Evolutionary conservation across 139 green algal genomes (phyloP), one percentile per base, ranked within the genome.

Genomic region (Chlamydomonas asymmetrica): DNA sequence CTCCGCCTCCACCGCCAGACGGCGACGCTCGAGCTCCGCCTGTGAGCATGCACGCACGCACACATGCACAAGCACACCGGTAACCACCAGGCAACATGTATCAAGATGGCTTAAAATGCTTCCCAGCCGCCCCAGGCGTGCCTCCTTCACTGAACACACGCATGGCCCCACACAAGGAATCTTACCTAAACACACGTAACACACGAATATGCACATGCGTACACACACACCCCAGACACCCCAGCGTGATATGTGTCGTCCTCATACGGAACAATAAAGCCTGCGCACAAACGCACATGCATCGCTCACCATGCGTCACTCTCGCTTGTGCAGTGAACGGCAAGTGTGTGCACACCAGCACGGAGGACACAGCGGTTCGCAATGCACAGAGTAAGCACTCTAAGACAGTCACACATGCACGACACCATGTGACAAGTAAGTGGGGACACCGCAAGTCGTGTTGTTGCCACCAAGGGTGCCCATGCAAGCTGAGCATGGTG

Each of bases 11-110:
- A 60, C 40, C 43, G 56, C 70, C 31, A 65, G 27, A 13, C 70
- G 70, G 29, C 57, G 57, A 31, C n/a, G 9, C 41, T 76, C 70
- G 40, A 76, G 70, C 70, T 76, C 70, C 16, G 57, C 70, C 70
- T 76, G 59, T 0, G 59, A 10, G 27, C 45, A 52, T 10, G 45
- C 45, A 52, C 18, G 45, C 13, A 16, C 13, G 45, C 45, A 52
- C 13, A 25, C 13, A 16, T 10, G 13, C 18, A 16, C 45, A 52
- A 16, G 45, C 13, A 1, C 45, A 52, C 45, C 18, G 13, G 13
- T 16, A 52, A 13, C 45, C 45, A 52, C 45, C 13, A 16, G 45
- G 45, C 45, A 13, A 52, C 13, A 13, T 52, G n/a, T n/a, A n/a
- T n/a, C n/a, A n/a, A n/a, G n/a, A n/a, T n/a, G n/a, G n/a, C n/a